phyloP scores from a whole-genome alignment of 2,329 filamentous ascomycete genomes.

The Alternaria triticina region DNA sequence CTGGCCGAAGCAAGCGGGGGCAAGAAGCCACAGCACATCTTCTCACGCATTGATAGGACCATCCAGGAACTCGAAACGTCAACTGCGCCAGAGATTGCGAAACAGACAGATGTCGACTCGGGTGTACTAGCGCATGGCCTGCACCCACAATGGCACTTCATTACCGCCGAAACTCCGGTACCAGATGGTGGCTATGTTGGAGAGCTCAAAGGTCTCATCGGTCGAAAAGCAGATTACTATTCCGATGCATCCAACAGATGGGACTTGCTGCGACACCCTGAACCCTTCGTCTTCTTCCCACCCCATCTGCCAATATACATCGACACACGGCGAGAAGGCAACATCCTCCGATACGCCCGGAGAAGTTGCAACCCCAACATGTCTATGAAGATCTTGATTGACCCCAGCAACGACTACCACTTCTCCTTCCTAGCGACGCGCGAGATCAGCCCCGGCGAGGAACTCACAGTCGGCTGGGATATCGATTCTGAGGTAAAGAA shows the following conservation, averaged over 20 bases:
- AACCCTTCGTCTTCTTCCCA: constrained; percentile 70
- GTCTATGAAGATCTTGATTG: constrained; percentile 84
- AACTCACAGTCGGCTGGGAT: constrained; percentile 70
- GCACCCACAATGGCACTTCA: constrained; percentile 73
- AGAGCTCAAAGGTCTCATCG: constrained; percentile 70
- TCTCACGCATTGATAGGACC: constrained; percentile 64
- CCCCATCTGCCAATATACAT: constrained; percentile 89
- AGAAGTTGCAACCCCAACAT: constrained; percentile 92
- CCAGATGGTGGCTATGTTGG: constrained; percentile 63
- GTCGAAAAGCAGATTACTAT: constrained; percentile 56
- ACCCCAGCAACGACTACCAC: constrained; percentile 72
- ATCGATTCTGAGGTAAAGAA: constrained; percentile 57
- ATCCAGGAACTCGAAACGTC: constrained; percentile 60
- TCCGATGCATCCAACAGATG: constrained; percentile 55
- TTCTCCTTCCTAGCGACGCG: constrained; percentile 91
- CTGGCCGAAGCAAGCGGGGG: constrained; percentile 72
- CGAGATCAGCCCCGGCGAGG: constrained; percentile 74
- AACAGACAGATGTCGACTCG: constrained; percentile 60
- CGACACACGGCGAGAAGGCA: constrained; percentile 87
- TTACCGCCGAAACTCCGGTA: constrained; percentile 63
- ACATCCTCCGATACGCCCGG: constrained; percentile 83
- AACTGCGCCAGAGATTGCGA: constrained; percentile 58
- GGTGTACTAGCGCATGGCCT: constrained; percentile 59
- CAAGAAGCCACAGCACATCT: constrained; percentile 69
- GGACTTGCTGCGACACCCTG: constrained; percentile 56